Evolutionary conservation across 352 stramenopile species (phyloP).

Genomic region (Pythium apleroticum): DNA sequence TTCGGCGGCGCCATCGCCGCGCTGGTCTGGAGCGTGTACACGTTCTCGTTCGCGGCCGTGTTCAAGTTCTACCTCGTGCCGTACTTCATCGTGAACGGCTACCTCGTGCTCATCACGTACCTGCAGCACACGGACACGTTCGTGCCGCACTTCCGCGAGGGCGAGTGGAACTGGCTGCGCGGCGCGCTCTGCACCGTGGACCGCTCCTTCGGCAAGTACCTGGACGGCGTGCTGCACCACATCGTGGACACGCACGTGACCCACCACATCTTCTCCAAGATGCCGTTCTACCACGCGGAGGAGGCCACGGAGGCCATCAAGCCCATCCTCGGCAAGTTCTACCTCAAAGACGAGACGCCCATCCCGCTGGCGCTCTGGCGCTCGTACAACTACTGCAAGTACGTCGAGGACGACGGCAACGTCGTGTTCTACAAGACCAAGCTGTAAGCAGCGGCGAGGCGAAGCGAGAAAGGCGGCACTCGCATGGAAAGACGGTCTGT

Average conservation of each 20-base stretch:
- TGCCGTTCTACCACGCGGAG: constrained; percentile 98
- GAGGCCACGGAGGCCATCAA: constrained; percentile 95
- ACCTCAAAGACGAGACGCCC: constrained; percentile 93
- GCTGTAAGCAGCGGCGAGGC: constrained; percentile 30
- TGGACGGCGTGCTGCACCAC: constrained; percentile 97
- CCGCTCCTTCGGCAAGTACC: constrained; percentile 93
- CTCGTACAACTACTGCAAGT: constrained; percentile 93
- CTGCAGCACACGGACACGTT: constrained; percentile 98
- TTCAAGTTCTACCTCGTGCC: constrained; percentile 94
- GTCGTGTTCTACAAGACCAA: constrained; percentile 91
- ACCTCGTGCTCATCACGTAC: constrained; percentile 97
- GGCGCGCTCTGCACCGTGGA: constrained; percentile 97
- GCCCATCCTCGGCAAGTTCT: constrained; percentile 93
- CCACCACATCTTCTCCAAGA: constrained; percentile 99
- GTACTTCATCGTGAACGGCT: constrained; percentile 96
- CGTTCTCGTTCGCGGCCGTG: constrained; percentile 82
- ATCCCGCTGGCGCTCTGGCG: constrained; percentile 92
- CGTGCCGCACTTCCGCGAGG: constrained; percentile 95
- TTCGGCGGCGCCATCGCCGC: constrained; percentile 77
- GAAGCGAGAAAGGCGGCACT: background rate
- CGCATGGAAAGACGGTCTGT: no score
- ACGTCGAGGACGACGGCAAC: constrained; percentile 91
- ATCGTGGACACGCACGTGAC: constrained; percentile 98
- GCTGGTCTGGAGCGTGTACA: constrained; percentile 57
- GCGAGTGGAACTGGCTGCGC: constrained; percentile 96